These are phyloP conservation scores for Trichoderma sp. DNA, from an alignment of 2,329 filamentous ascomycete genomes.

Conservation along the genomic window DNA sequence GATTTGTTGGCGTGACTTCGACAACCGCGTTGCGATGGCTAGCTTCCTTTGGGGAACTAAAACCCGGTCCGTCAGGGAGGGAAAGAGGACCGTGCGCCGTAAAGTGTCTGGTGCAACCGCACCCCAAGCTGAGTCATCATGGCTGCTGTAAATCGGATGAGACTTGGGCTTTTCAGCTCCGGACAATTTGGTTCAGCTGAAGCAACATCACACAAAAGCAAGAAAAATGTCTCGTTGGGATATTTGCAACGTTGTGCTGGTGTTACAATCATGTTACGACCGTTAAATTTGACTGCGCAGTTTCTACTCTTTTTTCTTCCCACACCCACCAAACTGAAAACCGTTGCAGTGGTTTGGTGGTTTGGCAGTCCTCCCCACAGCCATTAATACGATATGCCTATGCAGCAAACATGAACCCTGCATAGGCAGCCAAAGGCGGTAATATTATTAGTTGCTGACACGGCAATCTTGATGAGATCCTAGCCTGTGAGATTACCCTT, in stretches of 20 bases:
- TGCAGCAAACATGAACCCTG: not conserved
- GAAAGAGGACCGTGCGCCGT: not conserved
- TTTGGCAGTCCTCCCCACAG: not conserved
- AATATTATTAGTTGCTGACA: not conserved
- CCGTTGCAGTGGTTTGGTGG: not conserved
- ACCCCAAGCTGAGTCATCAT: not conserved
- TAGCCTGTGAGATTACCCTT: not conserved
- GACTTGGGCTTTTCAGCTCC: not conserved
- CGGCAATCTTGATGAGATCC: not conserved
- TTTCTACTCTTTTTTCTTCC: not conserved
- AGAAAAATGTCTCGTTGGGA: not conserved
- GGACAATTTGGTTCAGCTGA: not conserved
- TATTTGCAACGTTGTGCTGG: not conserved
- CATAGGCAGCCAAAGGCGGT: not conserved
- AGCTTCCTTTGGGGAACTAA: not conserved
- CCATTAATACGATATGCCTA: not conserved
- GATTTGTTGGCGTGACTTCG: not conserved
- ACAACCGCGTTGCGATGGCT: conserved; percentile 16
- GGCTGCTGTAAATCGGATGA: not conserved
- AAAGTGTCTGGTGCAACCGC: not conserved
- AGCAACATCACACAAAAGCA: not conserved
- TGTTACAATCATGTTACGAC: not conserved
- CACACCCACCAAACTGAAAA: not conserved
- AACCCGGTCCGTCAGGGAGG: not conserved
- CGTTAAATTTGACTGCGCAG: not conserved